Base-by-base conservation (phyloP, 306 rosid species). In the Begonia peltatifolia region DNA sequence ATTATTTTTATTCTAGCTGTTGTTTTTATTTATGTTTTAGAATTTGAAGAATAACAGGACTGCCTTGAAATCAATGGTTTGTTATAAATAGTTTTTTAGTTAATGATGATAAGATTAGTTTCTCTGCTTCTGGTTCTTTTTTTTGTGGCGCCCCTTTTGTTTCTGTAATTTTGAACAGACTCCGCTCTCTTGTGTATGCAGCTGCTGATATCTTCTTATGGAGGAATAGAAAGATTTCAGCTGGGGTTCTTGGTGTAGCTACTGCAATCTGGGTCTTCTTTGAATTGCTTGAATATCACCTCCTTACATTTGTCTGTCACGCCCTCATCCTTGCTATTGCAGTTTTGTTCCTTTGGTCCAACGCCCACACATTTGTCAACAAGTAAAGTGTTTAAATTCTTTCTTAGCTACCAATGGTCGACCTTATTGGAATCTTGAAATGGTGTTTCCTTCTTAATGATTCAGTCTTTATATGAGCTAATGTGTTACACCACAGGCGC, bases 201-300 rank as follows among this genome's bases (percentile, higher is more conserved):
- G 99, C 94, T 71, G 94, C 99, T 52, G 92, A 90, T 42, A 75
- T 90, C 63, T 64, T 90, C 1, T 66, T 86, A 65, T 86, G 99
- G 99, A 80, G 81, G 77, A 81, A 83, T 77, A 90, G 83, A 76
- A 90, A 90, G 77, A n/a, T 78, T 52, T 86, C 99, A 14, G 95
- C 68, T 9, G 52, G 94, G 54, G 79, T 76, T 59, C 88, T 90
- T 10, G 74, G 64, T 7, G 83, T 69, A 63, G 95, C 77, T 52
- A 90, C 99, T 9, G 75, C 63, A 9, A 52, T 71, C 55, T 90
- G 86, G 87, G 57, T 86, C 55, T 70, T 90, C 50, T 90, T 90
- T 62, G 95, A 90, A 59, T 65, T 86, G 80, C 74, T 90, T 9
- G 76, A 90, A 56, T 90, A 87, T 56, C 87, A 90, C 55, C 68